phyloP scores from a whole-genome alignment of 2,329 filamentous ascomycete species.

The Basipetospora sp. region DNA sequence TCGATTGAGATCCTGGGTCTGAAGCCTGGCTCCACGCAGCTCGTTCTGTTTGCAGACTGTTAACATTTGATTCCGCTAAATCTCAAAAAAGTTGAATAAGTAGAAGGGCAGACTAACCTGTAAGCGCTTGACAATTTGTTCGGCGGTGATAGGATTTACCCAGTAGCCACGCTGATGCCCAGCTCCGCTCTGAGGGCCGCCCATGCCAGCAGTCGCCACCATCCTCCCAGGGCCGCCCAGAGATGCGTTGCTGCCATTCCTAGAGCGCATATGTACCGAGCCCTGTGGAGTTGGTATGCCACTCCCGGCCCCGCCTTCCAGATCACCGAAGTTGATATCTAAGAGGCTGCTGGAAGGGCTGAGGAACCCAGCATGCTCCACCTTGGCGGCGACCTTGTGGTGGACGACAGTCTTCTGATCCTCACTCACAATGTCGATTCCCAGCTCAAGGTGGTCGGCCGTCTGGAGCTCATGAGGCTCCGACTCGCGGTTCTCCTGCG shows the following conservation, averaged over 20 bases:
- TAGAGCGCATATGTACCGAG: conserved; percentile 54
- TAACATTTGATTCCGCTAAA: conserved; percentile 2
- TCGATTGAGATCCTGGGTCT: conserved; percentile 70
- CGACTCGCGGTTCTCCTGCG: conserved; percentile 87
- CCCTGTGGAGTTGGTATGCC: conserved; percentile 57
- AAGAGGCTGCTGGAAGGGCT: conserved; percentile 60
- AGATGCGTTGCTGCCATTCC: conserved; percentile 53
- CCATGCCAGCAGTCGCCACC: conserved; percentile 33
- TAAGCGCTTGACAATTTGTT: conserved; percentile 81
- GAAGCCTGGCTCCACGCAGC: conserved; percentile 76
- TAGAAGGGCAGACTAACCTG: conserved; percentile 37
- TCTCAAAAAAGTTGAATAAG: conserved; percentile 8
- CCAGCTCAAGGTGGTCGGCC: conserved; percentile 81
- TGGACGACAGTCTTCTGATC: conserved; percentile 97
- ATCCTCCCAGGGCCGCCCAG: conserved; percentile 47
- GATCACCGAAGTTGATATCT: conserved; percentile 82
- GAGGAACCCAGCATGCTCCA: conserved; percentile 84
- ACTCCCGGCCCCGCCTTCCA: conserved; percentile 64
- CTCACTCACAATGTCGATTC: conserved; percentile 96
- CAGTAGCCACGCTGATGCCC: conserved; percentile 70
- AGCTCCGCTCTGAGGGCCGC: conserved; percentile 41
- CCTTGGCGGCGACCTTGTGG: conserved; percentile 92
- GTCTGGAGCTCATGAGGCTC: conserved; percentile 88
- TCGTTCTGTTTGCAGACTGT: no score
- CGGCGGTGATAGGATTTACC: conserved; percentile 78